phyloP scores from a whole-genome alignment of 2,329 filamentous ascomycete genomes.

The Cryoendolithus antarcticus region DNA sequence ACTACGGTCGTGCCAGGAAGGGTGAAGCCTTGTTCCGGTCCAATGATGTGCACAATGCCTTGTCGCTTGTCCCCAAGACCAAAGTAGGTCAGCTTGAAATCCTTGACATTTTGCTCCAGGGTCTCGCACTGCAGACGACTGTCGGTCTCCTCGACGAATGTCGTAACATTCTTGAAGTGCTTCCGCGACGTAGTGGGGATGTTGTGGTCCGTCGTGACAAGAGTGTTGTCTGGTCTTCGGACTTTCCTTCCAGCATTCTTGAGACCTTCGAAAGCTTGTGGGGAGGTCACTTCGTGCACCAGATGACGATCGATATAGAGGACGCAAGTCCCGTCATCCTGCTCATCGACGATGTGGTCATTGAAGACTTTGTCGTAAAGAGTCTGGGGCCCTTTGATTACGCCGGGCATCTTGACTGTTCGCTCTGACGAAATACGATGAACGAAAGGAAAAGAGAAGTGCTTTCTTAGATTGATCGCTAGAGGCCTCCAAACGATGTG shows the following conservation, averaged over 20 bases:
- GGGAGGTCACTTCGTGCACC: conserved; percentile 96
- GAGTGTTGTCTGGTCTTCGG: conserved; percentile 87
- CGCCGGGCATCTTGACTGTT: conserved; percentile 17
- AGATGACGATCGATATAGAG: conserved; percentile 95
- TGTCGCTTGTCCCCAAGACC: conserved; percentile 92
- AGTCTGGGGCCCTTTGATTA: conserved; percentile 19
- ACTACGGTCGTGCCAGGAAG: conserved; percentile 93
- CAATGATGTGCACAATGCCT: conserved; percentile 97
- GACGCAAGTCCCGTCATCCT: conserved; percentile 81
- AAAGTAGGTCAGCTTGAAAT: conserved; percentile 94
- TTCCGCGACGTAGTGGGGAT: conserved; percentile 85
- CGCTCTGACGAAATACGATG: no score
- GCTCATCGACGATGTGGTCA: conserved; percentile 89
- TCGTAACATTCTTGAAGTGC: conserved; percentile 81
- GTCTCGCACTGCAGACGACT: conserved; percentile 89
- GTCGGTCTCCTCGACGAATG: conserved; percentile 90
- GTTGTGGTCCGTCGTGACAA: conserved; percentile 95
- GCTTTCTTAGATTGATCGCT: no score
- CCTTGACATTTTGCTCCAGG: conserved; percentile 92
- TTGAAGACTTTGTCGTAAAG: conserved; percentile 92
- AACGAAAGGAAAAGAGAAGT: no score
- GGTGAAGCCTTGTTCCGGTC: conserved; percentile 96
- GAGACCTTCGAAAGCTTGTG: conserved; percentile 94
- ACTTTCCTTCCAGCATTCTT: conserved; percentile 80
- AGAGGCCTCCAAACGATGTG: no score